Evolutionary conservation across 805 yeast species (phyloP).

Genomic region (Kuraishia capsulata): DNA sequence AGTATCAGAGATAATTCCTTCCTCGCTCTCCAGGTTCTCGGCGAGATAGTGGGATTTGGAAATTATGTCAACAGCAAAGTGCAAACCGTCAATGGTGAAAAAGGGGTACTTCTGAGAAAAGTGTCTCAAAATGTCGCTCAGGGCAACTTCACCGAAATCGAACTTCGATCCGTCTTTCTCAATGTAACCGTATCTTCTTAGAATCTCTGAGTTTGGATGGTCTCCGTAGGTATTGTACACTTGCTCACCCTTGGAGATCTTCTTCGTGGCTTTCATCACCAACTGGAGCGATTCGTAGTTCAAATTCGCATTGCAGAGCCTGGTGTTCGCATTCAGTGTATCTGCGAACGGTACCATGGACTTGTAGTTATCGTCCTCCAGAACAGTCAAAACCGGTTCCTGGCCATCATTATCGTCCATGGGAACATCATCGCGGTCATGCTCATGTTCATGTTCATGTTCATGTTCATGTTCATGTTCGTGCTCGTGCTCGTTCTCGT

Average conservation of each 20-base stretch:
- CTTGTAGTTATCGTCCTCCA: conserved; percentile 30
- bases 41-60: conserved; percentile 22
- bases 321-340: conserved; percentile 78
- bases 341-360: conserved; percentile 95
- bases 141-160: conserved; percentile 74
- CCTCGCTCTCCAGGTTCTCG: conserved; percentile 22
- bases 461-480: conserved; percentile 15
- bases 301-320: conserved; percentile 64
- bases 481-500: conserved; percentile 16
- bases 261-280: conserved; percentile 62
- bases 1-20: conserved; percentile 38
- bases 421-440: conserved; percentile 11
- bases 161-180: conserved; percentile 60
- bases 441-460: conserved; percentile 17
- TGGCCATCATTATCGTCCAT: conserved; percentile 9
- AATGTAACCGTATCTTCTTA: conserved; percentile 88
- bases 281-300: conserved; percentile 39
- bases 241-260: conserved; percentile 60
- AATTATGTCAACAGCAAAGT: conserved; percentile 27
- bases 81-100: conserved; percentile 19
- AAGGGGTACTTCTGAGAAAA: conserved; percentile 19
- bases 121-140: conserved; percentile 29
- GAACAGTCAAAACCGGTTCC: neutral
- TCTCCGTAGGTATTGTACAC: conserved; percentile 86
- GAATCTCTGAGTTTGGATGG: conserved; percentile 81